Evolutionary conservation across 2,329 filamentous ascomycete species (phyloP), one percentile per base, ranked within the genome.

Genomic region (Claviceps cyperi): DNA sequence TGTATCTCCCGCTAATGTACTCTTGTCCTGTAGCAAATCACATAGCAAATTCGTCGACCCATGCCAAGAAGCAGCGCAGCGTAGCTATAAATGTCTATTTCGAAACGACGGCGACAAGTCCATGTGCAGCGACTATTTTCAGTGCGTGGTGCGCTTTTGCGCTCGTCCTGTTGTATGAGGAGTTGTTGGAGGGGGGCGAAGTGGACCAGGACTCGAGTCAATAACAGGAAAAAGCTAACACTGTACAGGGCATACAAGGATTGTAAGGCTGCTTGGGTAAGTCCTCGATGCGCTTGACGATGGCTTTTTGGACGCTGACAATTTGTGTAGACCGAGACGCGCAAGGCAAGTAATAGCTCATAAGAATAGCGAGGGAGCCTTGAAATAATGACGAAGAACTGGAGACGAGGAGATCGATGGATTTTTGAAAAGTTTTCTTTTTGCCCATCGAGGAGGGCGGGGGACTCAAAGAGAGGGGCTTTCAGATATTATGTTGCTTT

Each of bases 61-160:
- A 2, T 98, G 92, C 67, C 91, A 97, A 65, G 91, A 95, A 60
- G 88, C 88, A 5, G 91, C 92, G 7, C 74, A 84, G 57, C 78
- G 78, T 62, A 96, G 90, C 67, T 82, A 96, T 58, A 83, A 80
- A 64, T 98, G 92, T 62, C 70, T 98, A 62, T 83, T 89, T 63
- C 80, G 92, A 21, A 98, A 98, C 64, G 82, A 77, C 21, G 90
- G 86, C 14, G 88, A 97, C 63, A 78, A 82, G 56, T 73, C 82
- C n/a, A 85, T 97, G 84, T 98, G 92, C 64, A 75, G 77, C 56
- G 91, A 97, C 66, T 97, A 94, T 64, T 97, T 98, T 63, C 87
- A 96, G 89, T 96, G 65, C 68, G 86, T 68, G 52, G 21, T 43
- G 41, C 11, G 17, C 14, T 15, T 14, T 15, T 41, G 13, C 9